Conservation (phyloP, 1,284 basidiomycete genomes). For the Phellinidium pouzarii region DNA sequence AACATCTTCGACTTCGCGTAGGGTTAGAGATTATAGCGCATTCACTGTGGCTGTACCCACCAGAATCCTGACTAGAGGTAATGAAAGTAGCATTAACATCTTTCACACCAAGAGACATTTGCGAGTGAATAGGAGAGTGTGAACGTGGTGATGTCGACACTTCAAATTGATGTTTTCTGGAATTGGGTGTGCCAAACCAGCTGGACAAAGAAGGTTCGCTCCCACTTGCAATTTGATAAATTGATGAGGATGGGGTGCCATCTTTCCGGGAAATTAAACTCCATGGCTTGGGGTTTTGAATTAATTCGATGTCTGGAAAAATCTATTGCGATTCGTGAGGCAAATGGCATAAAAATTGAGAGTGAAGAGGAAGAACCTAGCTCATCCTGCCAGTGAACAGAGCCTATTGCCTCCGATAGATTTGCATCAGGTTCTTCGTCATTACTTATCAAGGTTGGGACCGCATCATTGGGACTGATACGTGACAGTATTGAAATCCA, state of each 20-base stretch:
- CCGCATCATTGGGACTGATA: not conserved
- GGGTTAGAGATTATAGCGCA: not conserved
- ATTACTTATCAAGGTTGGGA: not conserved
- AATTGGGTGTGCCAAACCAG: not conserved
- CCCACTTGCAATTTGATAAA: conserved; percentile 6
- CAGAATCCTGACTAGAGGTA: not conserved
- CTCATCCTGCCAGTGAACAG: conserved; percentile 8
- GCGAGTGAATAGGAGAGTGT: not conserved
- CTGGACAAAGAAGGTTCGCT: conserved; percentile 7
- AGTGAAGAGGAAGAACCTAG: conserved; percentile 1
- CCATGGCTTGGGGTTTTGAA: conserved; percentile 13
- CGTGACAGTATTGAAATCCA: not conserved
- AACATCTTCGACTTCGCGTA: conserved; percentile 2
- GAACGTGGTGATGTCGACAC: conserved; percentile 7
- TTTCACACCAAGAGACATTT: not conserved
- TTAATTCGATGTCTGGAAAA: not conserved
- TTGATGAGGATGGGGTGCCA: conserved; percentile 7
- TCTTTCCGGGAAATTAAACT: conserved; percentile 14
- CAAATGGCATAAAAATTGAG: not conserved
- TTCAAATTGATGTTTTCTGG: not conserved
- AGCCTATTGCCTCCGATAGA: not conserved
- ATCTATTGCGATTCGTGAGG: not conserved
- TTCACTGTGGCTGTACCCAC: not conserved
- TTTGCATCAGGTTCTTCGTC: not conserved
- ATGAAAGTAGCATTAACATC: not conserved